These are phyloP conservation scores for Xerocomus nothofagi DNA, from an alignment of 1,284 basidiomycete species.

Conservation along the genomic window DNA sequence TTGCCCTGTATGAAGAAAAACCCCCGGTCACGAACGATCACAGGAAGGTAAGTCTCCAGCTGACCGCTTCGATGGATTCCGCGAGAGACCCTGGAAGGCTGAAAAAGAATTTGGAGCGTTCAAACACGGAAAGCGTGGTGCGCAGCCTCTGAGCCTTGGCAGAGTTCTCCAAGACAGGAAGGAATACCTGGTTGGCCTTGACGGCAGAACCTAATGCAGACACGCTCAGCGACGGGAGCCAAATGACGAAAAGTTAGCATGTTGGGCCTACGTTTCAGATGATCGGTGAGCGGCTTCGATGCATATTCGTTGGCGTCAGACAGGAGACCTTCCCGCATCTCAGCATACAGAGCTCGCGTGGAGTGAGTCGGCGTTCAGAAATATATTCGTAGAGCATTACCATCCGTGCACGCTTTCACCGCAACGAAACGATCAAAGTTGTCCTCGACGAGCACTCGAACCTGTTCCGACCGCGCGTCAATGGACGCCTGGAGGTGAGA, in stretches of 20 bases:
- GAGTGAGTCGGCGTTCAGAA: constrained; percentile 8
- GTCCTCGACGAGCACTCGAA: constrained; percentile 93
- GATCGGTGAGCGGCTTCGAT: constrained; percentile 78
- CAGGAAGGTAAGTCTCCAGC: constrained; percentile 28
- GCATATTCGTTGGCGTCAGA: constrained; percentile 79
- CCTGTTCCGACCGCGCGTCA: constrained; percentile 88
- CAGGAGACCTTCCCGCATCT: constrained; percentile 91
- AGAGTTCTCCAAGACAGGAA: constrained; percentile 95
- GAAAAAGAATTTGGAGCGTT: constrained; percentile 98
- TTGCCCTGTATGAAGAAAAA: constrained; percentile 60
- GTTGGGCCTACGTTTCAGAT: constrained; percentile 72
- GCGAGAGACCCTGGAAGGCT: constrained; percentile 92
- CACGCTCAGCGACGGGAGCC: constrained; percentile 4
- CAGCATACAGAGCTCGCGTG: constrained; percentile 75
- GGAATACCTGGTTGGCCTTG: constrained; percentile 94
- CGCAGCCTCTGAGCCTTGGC: constrained; percentile 93
- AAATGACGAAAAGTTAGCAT: background rate
- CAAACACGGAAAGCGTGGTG: constrained; percentile 93
- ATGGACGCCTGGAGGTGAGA: constrained; percentile 71
- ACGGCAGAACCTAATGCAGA: constrained; percentile 68
- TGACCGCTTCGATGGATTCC: constrained; percentile 85
- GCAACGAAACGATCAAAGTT: constrained; percentile 98
- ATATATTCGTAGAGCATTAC: constrained; percentile 44
- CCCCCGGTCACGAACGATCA: constrained; percentile 6
- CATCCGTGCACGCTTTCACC: constrained; percentile 95